Evolutionary conservation across 805 yeast species (phyloP), one percentile per base, ranked within the genome.

Genomic region (Scheffersomyces stipitis): DNA sequence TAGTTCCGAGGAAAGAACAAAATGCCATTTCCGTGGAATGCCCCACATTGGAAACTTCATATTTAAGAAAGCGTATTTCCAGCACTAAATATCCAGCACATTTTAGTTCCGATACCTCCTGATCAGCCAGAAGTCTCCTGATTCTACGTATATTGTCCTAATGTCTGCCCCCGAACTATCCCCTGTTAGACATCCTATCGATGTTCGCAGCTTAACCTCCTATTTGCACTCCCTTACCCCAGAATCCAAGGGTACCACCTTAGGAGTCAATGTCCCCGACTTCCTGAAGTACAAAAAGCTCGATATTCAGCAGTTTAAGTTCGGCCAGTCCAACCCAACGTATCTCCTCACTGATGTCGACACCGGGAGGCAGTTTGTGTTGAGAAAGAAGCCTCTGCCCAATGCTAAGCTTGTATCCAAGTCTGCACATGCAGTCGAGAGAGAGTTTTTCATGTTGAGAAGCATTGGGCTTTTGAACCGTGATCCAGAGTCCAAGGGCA

Each of bases 251-350:
- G 27, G 40, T 4, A 52, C 57, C 13, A 46, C 60, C 1, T 26
- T 43, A 3, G 72, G 71, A 1, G 43, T 49, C 6, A 26, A 39
- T 15, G 38, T 54, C 4, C 55, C 58, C 2, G 46, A 49, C 12
- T 31, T 37, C 8, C 31, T 43, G 7, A 18, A 37, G 10, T 46
- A 51, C 31, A 41, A 20, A 7, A 20, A 58, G 34, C 56, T 58
- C 10, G 45, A 43, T 0, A 51, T 76, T 29, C 60, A 69, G 41
- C 86, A 80, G 54, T 80, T 80, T 58, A 68, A 68, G 18, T 77
- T 73, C 52, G 86, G 86, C 12, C 86, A 80, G 52, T 74, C 81
- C 1, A 80, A 80, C 49, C 86, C 85, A 9, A 78, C 83, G 1
- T 80, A 78, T 49, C 66, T 75, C 18, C 37, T 78, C 17, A 56